phyloP scores from a whole-genome alignment of 768 basidiomycete genomes.

The Sutorius australiensis region DNA sequence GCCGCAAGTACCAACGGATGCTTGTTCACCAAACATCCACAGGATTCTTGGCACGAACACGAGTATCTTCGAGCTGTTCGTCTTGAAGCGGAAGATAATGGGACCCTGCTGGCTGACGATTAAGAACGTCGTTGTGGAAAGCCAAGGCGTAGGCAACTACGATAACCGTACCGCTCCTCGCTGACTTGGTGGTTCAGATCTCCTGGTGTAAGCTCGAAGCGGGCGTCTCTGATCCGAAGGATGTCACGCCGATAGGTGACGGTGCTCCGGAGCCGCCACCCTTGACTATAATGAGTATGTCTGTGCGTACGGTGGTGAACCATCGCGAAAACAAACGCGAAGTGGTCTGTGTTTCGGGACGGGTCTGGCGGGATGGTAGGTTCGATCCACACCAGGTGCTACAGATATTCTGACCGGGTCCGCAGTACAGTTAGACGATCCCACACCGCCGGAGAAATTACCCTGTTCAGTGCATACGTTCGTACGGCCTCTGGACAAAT shows the following conservation, averaged over 20 bases:
- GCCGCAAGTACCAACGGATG: constrained; percentile 58
- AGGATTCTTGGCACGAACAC: constrained; percentile 91
- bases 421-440: constrained; percentile 84
- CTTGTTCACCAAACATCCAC: constrained; percentile 79
- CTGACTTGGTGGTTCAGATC: constrained; percentile 46
- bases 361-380: constrained; percentile 77
- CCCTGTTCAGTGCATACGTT: constrained; percentile 83
- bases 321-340: constrained; percentile 94
- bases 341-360: constrained; percentile 77
- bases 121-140: constrained; percentile 67
- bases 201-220: constrained; percentile 98
- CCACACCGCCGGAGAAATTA: constrained; percentile 83
- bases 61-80: constrained; percentile 88
- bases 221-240: constrained; percentile 78
- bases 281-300: constrained; percentile 85
- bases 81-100: constrained; percentile 96
- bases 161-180: not conserved
- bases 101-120: constrained; percentile 96
- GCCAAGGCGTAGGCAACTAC: constrained; percentile 64
- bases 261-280: constrained; percentile 78
- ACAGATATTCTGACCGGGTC: not conserved
- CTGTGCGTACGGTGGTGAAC: constrained; percentile 87
- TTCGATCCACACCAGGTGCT: not conserved
- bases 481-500: constrained; percentile 83
- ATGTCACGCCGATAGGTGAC: constrained; percentile 79